Evolutionary conservation across 2,329 filamentous ascomycete species (phyloP).

Genomic region (Ascochyta koolunga): DNA sequence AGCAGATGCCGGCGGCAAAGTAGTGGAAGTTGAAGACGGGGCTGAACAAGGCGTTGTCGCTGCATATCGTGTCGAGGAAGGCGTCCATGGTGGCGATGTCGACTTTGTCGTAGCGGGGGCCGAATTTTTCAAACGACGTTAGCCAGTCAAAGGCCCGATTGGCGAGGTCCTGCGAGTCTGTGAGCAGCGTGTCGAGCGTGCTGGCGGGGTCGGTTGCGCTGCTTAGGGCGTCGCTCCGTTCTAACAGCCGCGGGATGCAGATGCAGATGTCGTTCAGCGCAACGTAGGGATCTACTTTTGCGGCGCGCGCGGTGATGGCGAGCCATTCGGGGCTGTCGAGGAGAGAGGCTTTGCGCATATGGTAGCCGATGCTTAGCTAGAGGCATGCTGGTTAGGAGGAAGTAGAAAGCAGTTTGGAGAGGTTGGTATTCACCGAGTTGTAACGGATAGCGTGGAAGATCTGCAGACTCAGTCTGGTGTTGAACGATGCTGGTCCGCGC

Average conservation of each 20-base stretch:
- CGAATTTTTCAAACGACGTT: constrained; percentile 36
- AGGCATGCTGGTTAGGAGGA: constrained; percentile 12
- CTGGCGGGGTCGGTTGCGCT: not conserved
- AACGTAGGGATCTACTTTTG: constrained; percentile 43
- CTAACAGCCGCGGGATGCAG: constrained; percentile 42
- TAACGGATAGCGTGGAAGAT: constrained; percentile 46
- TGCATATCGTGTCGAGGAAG: constrained; percentile 33
- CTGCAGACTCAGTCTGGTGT: constrained; percentile 37
- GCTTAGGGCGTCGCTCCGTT: constrained; percentile 33
- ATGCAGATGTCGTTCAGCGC: constrained; percentile 43
- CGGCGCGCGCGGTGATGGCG: constrained; percentile 35
- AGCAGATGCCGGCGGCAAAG: constrained; percentile 42
- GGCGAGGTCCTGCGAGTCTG: constrained; percentile 34
- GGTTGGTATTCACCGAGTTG: constrained; percentile 33
- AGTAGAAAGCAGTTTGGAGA: not conserved
- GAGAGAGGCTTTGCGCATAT: constrained; percentile 44
- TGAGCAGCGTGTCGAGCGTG: constrained; percentile 33
- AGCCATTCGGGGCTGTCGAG: constrained; percentile 44
- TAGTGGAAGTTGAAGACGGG: constrained; percentile 41
- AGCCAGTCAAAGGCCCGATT: constrained; percentile 39
- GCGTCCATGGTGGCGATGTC: constrained; percentile 29
- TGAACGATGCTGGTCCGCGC: constrained; percentile 42
- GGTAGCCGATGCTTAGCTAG: constrained; percentile 44
- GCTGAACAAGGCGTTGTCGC: constrained; percentile 33
- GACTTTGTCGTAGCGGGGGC: constrained; percentile 38